Evolutionary conservation across 2,329 filamentous ascomycete genomes (phyloP), one percentile per base, ranked within the genome.

Genomic region (Aspergillus novofumigatus): DNA sequence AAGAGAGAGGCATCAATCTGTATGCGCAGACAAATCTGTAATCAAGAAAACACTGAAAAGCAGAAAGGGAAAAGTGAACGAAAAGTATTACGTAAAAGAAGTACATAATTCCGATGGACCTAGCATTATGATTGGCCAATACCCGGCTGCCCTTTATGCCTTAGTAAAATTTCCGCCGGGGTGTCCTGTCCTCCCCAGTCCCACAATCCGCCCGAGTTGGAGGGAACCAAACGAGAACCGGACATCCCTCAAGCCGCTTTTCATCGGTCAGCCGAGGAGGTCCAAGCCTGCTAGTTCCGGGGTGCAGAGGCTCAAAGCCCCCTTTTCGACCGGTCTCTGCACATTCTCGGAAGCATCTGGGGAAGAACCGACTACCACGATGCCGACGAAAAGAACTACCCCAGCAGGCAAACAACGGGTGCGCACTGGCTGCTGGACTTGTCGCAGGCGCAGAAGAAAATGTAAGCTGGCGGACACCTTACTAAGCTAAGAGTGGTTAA

Each of bases 401-500:
- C 60, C 65, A 29, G 56, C 65, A 17, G 61, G 53, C 14, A 67
- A 67, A 54, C 64, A 67, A 53, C 60, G 65, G 42, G 65, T 67
- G n/a, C 53, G 65, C 23, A 67, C 65, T 21, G 65, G 65, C 14
- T 67, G 65, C 55, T 52, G 65, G 41, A 67, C 63, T 1, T 67
- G 65, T 55, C 65, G 65, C 11, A 65, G 63, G 47, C 60, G 65
- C 28, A 55, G 65, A 48, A 60, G 65, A 53, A 67, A 67, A 65
- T 67, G 65, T 67, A 59, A 20, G 58, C 10, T 3, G 6, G 2
- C 14, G 17, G 32, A 6, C 4, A 17, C 2, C 2, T 35, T 35
- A 14, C 11, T 35, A 6, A 35, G 32, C 11, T 35, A 6, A 35
- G 32, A 6, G 32, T 17, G 14, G 32, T 17, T 17, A 1, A 17